phyloP scores from a whole-genome alignment of 495 filamentous ascomycete genomes.

The Hapsidospora chrysogenum region DNA sequence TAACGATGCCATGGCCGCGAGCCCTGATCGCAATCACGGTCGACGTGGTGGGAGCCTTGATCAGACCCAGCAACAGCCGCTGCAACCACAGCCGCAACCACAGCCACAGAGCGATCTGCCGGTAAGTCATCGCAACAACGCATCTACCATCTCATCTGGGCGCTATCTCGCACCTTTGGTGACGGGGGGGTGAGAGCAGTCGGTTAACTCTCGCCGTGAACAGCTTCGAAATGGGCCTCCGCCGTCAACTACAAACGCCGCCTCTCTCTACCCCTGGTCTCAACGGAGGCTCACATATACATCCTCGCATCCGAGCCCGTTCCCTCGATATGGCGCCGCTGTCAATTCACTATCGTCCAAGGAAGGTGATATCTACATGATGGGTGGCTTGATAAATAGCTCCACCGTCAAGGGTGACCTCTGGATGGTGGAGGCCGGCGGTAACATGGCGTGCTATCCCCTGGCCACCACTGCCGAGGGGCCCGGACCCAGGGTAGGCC shows the following conservation, averaged over 20 bases:
- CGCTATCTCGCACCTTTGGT: no score
- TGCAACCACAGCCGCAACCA: constrained; percentile 7
- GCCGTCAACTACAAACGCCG: constrained; percentile 22
- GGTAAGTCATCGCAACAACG: constrained; percentile 15
- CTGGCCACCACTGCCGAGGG: constrained; percentile 84
- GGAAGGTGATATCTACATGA: constrained; percentile 93
- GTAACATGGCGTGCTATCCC: constrained; percentile 79
- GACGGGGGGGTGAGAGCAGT: neutral
- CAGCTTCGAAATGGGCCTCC: constrained; percentile 30
- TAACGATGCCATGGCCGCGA: constrained; percentile 27
- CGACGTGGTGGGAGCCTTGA: constrained; percentile 6
- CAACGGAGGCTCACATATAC: constrained; percentile 77
- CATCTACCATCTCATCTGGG: constrained; percentile 6
- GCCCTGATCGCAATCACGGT: constrained; percentile 28
- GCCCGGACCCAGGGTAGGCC: constrained; percentile 87
- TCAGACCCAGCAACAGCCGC: constrained; percentile 9
- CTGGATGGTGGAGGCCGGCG: constrained; percentile 91
- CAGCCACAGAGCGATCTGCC: constrained; percentile 26
- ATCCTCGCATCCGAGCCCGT: constrained; percentile 67
- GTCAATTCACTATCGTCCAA: constrained; percentile 87
- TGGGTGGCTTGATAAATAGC: constrained; percentile 91
- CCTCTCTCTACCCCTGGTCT: constrained; percentile 87
- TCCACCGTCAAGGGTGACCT: constrained; percentile 91
- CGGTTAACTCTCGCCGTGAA: constrained; percentile 6
- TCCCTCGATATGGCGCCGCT: constrained; percentile 93